Evolutionary conservation across 2,329 filamentous ascomycete species (phyloP), one percentile per base, ranked within the genome.

Genomic region (Fusarium torulosum): DNA sequence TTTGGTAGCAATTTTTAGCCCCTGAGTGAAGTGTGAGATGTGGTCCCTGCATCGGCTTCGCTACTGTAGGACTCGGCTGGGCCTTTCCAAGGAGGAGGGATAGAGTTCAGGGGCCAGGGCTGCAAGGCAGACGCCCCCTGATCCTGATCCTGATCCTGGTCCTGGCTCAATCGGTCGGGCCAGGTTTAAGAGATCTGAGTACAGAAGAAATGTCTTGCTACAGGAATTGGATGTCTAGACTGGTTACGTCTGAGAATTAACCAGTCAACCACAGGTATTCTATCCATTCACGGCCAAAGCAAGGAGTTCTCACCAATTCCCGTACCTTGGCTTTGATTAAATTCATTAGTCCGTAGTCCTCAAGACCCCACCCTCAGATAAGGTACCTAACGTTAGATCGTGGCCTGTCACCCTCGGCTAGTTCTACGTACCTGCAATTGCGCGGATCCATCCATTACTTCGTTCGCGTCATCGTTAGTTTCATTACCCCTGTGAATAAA

Each of bases 81-180:
- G 42, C 43, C 49, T 38, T 53, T 38, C 35, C 33, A 62, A 40
- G 57, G 49, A 45, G 43, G 25, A 20, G 25, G 42, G 35, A 31
- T 29, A 61, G 47, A 63, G 60, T 59, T 66, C 47, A 52, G 49
- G 57, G 52, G 40, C 14, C 31, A 53, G 54, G 57, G 33, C 54
- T 70, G 60, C 70, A 71, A 72, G 69, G 62, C 66, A 72, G 66
- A 68, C 65, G 55, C 59, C 69, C 69, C 27, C 27, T 29, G 27
- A 29, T 13, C 27, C 57, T 47, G 47, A 53, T 57, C 52, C 53
- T 67, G 49, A 54, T 3, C 7, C 25, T n/a, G n/a, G n/a, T n/a
- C n/a, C n/a, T n/a, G 57, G 61, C 52, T 25, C 46, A 63, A 68
- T 72, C 67, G 50, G 55, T 57, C 46, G 59, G 44, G 67, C 15